Evolutionary conservation across 495 filamentous ascomycete species (phyloP), one percentile per base, ranked within the genome.

Genomic region (Penicillium subrubescens): DNA sequence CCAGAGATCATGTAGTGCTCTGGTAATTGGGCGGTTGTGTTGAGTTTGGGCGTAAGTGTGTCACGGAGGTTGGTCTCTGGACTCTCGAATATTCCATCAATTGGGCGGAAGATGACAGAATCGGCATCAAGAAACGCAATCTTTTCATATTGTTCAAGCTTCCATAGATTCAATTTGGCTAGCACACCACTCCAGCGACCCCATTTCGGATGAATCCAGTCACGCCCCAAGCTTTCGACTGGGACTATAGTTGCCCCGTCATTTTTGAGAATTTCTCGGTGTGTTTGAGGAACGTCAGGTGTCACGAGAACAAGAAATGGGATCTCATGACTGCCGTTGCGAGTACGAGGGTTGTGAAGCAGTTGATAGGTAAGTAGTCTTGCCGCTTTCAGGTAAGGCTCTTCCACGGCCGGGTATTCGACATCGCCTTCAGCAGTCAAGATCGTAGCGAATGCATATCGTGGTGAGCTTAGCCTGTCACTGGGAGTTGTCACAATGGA

Each of bases 61-160:
- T 37, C 8, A 14, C 35, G 35, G 12, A 37, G 7, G 14, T 37
- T 10, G 35, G 35, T 37, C 35, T 11, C 2, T 37, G 35, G 48
- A 14, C 21, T 25, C 12, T 67, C 63, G 67, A 82, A 83, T 14
- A 83, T 77, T 37, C 52, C 70, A 44, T 80, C 78, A 29, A 82
- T 64, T 8, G 69, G 71, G 5, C 60, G 48, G 8, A 60, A 65
- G 23, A 82, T 60, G 10, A 81, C 62, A 31, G 77, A 78, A 59
- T 83, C 82, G 0, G 75, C 75, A 56, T 84, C 82, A 25, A 83
- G 67, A 43, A 81, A 84, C 10, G 80, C 58, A 17, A 83, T 71
- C 56, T 73, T 79, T 25, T 81, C 73, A 55, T 77, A 84, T 17
- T n/a, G 3, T 5, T 67, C 73, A 69, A 80, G 67, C 23, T 74